Base-by-base conservation (phyloP, 2,329 filamentous ascomycete species). In the Salinomyces thailandicus region DNA sequence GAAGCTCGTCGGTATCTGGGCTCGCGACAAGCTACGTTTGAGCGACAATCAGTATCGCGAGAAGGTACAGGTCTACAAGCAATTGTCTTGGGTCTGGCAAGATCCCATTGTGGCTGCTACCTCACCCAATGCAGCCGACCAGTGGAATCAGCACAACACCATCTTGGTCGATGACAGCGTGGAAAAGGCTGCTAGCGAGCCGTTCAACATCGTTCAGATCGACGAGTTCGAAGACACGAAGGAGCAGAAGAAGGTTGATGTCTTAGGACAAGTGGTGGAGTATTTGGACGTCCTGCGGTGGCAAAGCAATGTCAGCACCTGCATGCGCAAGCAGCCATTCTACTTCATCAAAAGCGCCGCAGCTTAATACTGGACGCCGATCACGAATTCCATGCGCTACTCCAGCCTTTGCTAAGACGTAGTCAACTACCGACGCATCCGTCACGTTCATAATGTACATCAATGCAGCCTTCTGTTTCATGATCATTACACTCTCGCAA, bases 1-100 rank as follows among this genome's bases (percentile, higher is more conserved):
- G 0, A 59, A 67, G 16, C 68, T 93, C 13, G 67, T 84, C 18
- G 81, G 78, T 13, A 62, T 79, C 37, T 95, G 87, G 86, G 80
- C 69, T 5, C 77, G 91, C 18, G 80, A 93, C 51, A 73, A 71
- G 17, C 79, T 96, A 40, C 75, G 75, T 14, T 72, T 98, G 3
- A 70, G 71, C 0, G 27, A 48, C 0, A 43, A 57, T 3, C 79
- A 93, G 55, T 94, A 82, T 63, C 64, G 69, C 39, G 48, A 60
- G 33, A 81, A 83, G 39, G 77, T 89, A 0, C 84, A 93, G 57
- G 85, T 87, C 39, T 96, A 95, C 69, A 98, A 98, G 66, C 74
- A 83, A 24, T 70, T 98, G 3, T 68, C 75, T 0, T 66, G 62
- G 33, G 62, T 95, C 0, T 98, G 91, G 91, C 60, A 65, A 5